Evolutionary conservation across 176 grass and related monocot species (phyloP), one percentile per base, ranked within the genome.

Genomic region (Miscanthus lutarioriparius): DNA sequence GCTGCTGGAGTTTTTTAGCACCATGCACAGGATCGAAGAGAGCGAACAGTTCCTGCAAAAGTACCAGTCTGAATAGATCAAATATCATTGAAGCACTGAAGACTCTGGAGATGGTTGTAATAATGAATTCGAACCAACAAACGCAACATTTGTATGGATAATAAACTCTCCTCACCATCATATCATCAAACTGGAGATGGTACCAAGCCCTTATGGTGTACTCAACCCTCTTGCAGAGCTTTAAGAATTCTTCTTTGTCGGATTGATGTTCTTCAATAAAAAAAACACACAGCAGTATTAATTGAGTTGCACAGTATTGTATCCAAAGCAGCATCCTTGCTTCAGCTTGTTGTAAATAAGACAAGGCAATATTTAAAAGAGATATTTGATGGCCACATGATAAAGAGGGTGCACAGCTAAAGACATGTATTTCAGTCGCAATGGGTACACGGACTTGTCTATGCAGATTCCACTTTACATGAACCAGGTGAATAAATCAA

Each of bases 171-270:
- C 72, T 84, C 87, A 96, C 96, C 93, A 98, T 94, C 86, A 98
- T 92, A 84, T 98, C 96, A 82, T 98, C 96, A 84, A 98, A 98
- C 72, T 98, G 91, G 44, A 96, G 96, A 84, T 93, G 87, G 82
- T 98, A 96, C 96, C 93, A 98, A 3, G 96, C 96, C 67, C 96
- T 89, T 41, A 98, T 89, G 67, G 91, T 92, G 63, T 98, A 94
- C 81, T 98, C 96, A 72, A 96, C 75, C 91, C 93, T 90, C 83
- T 91, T 98, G 86, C 93, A 91, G 66, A 98, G 91, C 74, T 93
- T 98, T 61, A 98, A 41, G 86, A 98, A 98, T 61, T 98, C 96
- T 25, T 80, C 72, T 75, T 79, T 91, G 70, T 98, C 96, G 8
- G 66, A 87, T 75, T 89, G 77, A 3, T 86, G 86, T 78, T 98